Conservation (phyloP, 129 eudicot species). For the Logfia minima region DNA sequence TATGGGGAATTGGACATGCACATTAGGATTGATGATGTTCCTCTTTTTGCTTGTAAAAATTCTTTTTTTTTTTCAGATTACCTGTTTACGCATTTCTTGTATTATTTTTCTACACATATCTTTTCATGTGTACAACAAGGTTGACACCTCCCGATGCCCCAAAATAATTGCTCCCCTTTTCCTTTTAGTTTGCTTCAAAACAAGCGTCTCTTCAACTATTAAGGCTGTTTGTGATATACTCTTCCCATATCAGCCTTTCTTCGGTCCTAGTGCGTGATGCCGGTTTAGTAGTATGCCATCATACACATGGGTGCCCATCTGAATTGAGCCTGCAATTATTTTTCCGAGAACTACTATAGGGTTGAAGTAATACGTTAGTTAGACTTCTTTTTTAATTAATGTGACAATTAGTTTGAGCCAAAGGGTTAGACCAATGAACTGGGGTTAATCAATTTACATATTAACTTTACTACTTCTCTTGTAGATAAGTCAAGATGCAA, state of each 20-base stretch:
- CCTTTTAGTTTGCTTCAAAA: neutral
- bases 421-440: neutral
- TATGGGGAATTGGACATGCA: conserved; percentile 8
- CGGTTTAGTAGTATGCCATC: conserved; percentile 1
- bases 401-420: neutral
- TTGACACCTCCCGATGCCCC: neutral
- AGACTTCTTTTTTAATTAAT: neutral
- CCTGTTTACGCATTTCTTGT: conserved; percentile 5
- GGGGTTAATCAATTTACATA: neutral
- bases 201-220: conserved; percentile 3
- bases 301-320: neutral
- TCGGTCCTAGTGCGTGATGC: neutral
- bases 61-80: neutral
- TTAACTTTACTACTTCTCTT: neutral
- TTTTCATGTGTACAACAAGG: conserved; percentile 13
- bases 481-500: neutral
- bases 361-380: neutral
- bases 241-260: conserved; percentile 16
- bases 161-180: neutral
- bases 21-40: conserved; percentile 1
- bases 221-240: conserved; percentile 6
- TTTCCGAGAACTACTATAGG: neutral
- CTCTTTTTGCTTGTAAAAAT: neutral
- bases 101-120: conserved; percentile 16
- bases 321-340: neutral